A percentile compares a stretch with the other conserved stretches of the same genome.
phyloP scores from a whole-genome alignment of 1,139 yeast genomes.

The Zygosaccharomyces pseudobailii region DNA sequence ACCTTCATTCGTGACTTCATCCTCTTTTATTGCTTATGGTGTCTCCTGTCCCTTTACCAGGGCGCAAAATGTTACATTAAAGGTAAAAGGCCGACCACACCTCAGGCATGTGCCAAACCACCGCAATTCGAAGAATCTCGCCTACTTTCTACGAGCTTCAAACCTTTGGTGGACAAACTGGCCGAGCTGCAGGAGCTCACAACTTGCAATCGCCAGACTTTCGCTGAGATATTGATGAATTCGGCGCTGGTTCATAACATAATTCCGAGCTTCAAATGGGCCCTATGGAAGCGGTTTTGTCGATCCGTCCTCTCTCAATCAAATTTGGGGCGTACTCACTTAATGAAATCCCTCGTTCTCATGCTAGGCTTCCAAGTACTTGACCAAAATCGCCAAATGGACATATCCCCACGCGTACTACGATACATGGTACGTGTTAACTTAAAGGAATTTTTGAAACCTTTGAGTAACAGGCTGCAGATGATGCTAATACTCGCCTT shows the following conservation, averaged over 20 bases:
- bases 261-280: slow-evolving; percentile 26
- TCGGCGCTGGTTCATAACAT: slow-evolving; percentile 23
- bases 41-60: slow-evolving; percentile 17
- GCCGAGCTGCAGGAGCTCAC: slow-evolving; percentile 26
- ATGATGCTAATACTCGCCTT: slow-evolving; percentile 14
- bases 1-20: slow-evolving; percentile 17
- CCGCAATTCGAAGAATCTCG: slow-evolving; percentile 11
- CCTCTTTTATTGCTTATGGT: slow-evolving; percentile 18
- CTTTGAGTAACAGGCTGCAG: slow-evolving; percentile 1
- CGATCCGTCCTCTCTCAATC: slow-evolving; percentile 11
- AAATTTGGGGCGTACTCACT: slow-evolving; percentile 7
- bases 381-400: slow-evolving; percentile 19
- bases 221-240: slow-evolving; percentile 19
- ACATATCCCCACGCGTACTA: slow-evolving; percentile 19
- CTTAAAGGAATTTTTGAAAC: slow-evolving; percentile 7
- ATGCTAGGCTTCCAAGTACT: slow-evolving; percentile 21
- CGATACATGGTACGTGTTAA: slow-evolving; percentile 16
- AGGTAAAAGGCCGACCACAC: slow-evolving; percentile 1
- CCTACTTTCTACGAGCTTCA: slow-evolving; percentile 14
- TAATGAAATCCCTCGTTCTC: slow-evolving; percentile 20
- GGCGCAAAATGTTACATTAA: slow-evolving; percentile 11
- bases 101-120: not conserved
- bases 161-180: slow-evolving; percentile 23
- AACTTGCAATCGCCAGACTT: slow-evolving; percentile 11
- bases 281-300: slow-evolving; percentile 26